These are phyloP conservation scores for Pisolithus orientalis DNA, from an alignment of 768 basidiomycete genomes.

Conservation along the genomic window DNA sequence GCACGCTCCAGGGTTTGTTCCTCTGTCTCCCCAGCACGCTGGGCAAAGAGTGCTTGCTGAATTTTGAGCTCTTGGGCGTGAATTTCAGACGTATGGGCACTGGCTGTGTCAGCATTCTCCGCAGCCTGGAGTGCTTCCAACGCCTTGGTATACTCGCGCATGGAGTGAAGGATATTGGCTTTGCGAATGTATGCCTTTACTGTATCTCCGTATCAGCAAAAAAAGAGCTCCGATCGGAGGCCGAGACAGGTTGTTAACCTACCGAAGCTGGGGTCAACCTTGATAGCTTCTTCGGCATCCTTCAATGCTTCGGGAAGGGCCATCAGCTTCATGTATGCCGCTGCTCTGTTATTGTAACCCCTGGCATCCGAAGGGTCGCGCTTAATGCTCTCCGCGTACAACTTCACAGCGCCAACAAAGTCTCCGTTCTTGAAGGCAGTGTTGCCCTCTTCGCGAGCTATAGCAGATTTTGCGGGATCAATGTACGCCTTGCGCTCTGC, in stretches of 20 bases:
- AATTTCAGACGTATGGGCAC: conserved; percentile 82
- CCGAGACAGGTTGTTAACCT: conserved; percentile 15
- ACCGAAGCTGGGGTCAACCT: conserved; percentile 83
- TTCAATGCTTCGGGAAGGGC: conserved; percentile 95
- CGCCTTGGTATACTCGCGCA: conserved; percentile 89
- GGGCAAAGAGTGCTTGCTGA: conserved; percentile 69
- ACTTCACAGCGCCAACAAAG: conserved; percentile 87
- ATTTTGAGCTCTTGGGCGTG: conserved; percentile 73
- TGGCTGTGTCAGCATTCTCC: conserved; percentile 67
- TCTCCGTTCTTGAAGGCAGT: conserved; percentile 85
- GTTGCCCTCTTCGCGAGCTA: conserved; percentile 91
- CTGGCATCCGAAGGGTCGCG: conserved; percentile 84
- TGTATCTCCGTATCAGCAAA: conserved; percentile 2
- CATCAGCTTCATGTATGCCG: conserved; percentile 91
- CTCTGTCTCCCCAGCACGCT: conserved; percentile 81
- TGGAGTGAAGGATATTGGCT: conserved; percentile 72
- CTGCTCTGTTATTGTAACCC: conserved; percentile 98
- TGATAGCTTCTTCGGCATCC: conserved; percentile 91
- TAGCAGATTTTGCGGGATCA: conserved; percentile 74
- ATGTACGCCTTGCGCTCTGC: conserved; percentile 79
- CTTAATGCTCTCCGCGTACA: conserved; percentile 95
- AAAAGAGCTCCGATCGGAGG: neutral
- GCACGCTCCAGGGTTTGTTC: conserved; percentile 90
- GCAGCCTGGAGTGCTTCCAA: conserved; percentile 80
- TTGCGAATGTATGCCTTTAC: conserved; percentile 98